Base-by-base conservation (phyloP, 106 monocot genomes). In the Dendrobium officinale region DNA sequence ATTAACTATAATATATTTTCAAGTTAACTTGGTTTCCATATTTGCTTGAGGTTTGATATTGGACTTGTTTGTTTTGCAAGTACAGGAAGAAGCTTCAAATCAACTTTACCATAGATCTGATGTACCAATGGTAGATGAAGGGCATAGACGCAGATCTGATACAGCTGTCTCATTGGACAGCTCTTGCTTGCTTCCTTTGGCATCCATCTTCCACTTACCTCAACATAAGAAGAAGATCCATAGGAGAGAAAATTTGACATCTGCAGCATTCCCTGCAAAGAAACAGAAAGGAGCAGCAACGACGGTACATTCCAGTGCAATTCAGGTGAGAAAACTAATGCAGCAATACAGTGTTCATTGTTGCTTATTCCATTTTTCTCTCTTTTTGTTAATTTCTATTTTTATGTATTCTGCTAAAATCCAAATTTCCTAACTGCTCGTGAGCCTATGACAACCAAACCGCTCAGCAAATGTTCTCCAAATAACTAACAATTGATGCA, bases 141-240 rank as follows among this genome's bases (percentile, higher is more conserved):
- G 49, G 51, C 79, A 47, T 24, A 83, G 66, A 70, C 55, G n/a
- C 59, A 75, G 11, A 29, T 79, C 75, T 42, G 45, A 45, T 77
- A 54, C 72, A n/a, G 80, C 77, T 31, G 31, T 74, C 42, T 74
- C 49, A 55, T 48, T 81, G 42, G 85, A 85, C 42, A 72, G 59
- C 9, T 78, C 81, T 79, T 80, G 61, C 73, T 59, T 86, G 20
- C 76, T 84, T 43, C 84, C 88, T n/a, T 79, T 88, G 47, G 81
- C 86, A 79, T 81, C 82, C 40, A 82, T 84, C 37, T 67, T 86
- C 49, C 75, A 43, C 27, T 72, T 83, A 48, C 87, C 67, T 31
- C 80, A 31, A 83, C 81, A 82, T 17, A 75, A 81, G 72, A 83
- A 73, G 56, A 83, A 42, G 41, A 77, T 42, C 77, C 75, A 37